Evolutionary conservation across 176 grass and related monocot genomes (phyloP).

Genomic region (Secale cereale): DNA sequence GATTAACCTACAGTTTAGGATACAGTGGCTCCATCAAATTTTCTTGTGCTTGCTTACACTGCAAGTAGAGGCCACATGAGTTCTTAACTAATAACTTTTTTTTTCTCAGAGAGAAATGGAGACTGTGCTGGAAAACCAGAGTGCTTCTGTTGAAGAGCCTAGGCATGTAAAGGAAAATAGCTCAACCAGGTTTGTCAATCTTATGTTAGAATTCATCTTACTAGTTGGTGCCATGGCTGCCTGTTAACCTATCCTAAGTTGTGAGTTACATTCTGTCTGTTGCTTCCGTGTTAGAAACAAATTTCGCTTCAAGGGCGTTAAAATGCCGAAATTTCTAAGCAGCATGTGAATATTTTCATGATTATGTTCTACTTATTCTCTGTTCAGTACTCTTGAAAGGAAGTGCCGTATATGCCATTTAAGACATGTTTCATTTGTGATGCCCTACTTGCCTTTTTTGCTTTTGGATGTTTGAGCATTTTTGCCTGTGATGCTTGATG

Average conservation of each 20-base stretch:
- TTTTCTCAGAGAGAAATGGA: conserved; percentile 78
- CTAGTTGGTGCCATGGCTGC: not conserved
- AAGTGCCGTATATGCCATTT: not conserved
- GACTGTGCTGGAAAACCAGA: conserved; percentile 51
- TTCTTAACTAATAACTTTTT: conserved; percentile 25
- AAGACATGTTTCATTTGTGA: not conserved
- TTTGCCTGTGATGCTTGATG: not conserved
- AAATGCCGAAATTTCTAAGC: not conserved
- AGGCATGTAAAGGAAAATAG: conserved; percentile 38
- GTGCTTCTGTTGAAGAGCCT: conserved; percentile 37
- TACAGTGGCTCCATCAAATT: not conserved
- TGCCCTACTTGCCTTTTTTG: not conserved
- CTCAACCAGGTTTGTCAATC: conserved; percentile 49
- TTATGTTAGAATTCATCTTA: not conserved
- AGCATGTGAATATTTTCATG: not conserved
- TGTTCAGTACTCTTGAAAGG: not conserved
- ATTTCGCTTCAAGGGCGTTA: not conserved
- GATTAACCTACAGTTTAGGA: not conserved
- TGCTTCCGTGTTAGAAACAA: not conserved
- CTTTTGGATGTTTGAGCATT: conserved; percentile 10
- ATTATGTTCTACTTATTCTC: not conserved
- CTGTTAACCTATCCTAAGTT: not conserved
- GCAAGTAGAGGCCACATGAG: not conserved
- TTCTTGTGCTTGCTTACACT: not conserved
- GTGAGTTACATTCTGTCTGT: not conserved